These are phyloP conservation scores for Coemansia sp. DNA, from an alignment of 192 early-diverging fungal genomes.

Conservation along the genomic window DNA sequence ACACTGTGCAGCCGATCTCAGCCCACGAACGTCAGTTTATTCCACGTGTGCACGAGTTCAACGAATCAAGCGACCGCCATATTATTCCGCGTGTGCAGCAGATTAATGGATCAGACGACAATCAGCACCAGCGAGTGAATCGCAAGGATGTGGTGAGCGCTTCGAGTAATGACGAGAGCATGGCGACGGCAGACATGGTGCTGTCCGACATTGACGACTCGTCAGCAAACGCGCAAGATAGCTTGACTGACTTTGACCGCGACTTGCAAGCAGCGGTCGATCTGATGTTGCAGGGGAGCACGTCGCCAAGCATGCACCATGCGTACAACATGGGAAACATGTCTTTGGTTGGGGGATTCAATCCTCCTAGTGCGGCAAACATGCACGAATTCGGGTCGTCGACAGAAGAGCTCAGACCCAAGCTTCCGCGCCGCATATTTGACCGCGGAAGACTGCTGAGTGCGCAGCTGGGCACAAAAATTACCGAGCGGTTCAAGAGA, in stretches of 20 bases:
- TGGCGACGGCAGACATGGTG: conserved; percentile 35
- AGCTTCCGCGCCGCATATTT: conserved; percentile 3
- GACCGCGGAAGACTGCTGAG: background rate
- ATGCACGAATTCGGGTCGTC: background rate
- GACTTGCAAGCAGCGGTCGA: conserved; percentile 45
- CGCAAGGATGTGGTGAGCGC: background rate
- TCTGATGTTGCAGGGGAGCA: conserved; percentile 29
- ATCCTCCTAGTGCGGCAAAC: background rate
- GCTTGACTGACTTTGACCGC: conserved; percentile 19
- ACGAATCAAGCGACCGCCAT: conserved; percentile 4
- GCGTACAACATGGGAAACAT: conserved; percentile 11
- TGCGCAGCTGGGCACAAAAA: conserved; percentile 13
- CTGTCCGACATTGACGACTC: conserved; percentile 9
- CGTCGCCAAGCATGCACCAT: background rate
- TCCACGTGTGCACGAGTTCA: too few species aligned
- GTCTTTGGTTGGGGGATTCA: conserved; percentile 4
- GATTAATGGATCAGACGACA: conserved; percentile 41
- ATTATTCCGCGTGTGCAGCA: conserved; percentile 35
- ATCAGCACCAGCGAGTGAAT: conserved; percentile 17
- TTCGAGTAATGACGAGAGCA: conserved; percentile 19
- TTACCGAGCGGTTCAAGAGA: conserved; percentile 15
- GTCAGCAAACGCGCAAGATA: background rate
- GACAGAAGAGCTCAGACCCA: background rate
- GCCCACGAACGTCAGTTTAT: too few species aligned
- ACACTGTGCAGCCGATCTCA: too few species aligned